Evolutionary conservation across 2,329 filamentous ascomycete species (phyloP).

Genomic region (Exophiala aquamarina): DNA sequence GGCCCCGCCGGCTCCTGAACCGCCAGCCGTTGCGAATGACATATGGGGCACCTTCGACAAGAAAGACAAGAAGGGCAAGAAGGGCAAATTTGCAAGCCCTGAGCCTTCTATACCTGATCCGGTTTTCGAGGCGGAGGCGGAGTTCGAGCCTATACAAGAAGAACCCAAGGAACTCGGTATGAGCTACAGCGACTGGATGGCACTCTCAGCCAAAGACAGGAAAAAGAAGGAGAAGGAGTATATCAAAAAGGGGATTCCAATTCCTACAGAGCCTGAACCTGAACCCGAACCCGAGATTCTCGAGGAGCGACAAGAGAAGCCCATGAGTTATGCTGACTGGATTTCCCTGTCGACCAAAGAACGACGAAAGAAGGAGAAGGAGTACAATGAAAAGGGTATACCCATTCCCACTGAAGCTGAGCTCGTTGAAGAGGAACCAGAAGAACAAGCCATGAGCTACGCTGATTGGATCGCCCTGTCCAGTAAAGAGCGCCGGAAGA

Average conservation of each 20-base stretch:
- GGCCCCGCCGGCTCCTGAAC: conserved; percentile 22
- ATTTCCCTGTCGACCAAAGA: conserved; percentile 27
- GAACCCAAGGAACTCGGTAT: conserved; percentile 19
- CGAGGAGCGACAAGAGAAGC: conserved; percentile 34
- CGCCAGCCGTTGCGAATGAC: conserved; percentile 28
- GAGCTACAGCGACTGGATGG: not conserved
- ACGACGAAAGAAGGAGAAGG: conserved; percentile 47
- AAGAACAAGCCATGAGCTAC: not conserved
- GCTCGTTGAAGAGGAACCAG: not conserved
- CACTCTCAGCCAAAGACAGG: conserved; percentile 25
- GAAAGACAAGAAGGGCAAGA: conserved; percentile 29
- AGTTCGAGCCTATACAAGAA: conserved; percentile 23
- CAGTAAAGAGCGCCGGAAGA: conserved; percentile 36
- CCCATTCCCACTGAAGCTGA: conserved; percentile 4
- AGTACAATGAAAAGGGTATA: conserved; percentile 44
- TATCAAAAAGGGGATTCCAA: conserved; percentile 12
- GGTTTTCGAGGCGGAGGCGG: conserved; percentile 35
- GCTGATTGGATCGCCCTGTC: not conserved
- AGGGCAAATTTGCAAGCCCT: conserved; percentile 26
- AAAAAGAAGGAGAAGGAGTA: conserved; percentile 37
- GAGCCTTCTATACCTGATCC: conserved; percentile 27
- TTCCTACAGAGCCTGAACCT: conserved; percentile 17
- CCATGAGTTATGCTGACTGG: conserved; percentile 26
- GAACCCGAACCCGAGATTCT: conserved; percentile 29
- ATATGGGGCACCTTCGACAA: conserved; percentile 24